Percentiles rank a stretch among this genome's conserved stretches.
Conservation (phyloP, 345 rosid species). For the Rhodomyrtus tomentosa region DNA sequence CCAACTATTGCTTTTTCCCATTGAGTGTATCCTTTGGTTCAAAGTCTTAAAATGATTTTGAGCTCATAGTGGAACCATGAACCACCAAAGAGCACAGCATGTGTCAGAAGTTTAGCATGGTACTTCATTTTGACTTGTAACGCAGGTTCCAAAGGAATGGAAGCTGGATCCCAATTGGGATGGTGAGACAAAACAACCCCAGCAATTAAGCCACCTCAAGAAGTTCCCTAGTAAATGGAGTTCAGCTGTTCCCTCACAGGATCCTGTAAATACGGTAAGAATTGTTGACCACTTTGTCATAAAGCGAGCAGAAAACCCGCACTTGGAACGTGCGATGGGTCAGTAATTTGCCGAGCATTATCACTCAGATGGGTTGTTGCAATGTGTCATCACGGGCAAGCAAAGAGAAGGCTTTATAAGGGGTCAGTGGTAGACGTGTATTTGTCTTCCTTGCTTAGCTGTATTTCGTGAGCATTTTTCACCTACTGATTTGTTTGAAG, state of each 20-base stretch:
- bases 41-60: neutral
- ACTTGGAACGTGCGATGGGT: conserved; percentile 13
- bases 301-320: conserved; percentile 22
- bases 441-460: neutral
- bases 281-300: conserved; percentile 65
- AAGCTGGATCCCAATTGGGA: conserved; percentile 80
- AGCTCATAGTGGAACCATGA: neutral
- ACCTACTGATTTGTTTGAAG: neutral
- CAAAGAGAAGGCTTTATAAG: neutral
- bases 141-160: conserved; percentile 91
- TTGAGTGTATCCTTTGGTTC: neutral
- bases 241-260: conserved; percentile 42
- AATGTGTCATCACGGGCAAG: neutral
- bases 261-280: conserved; percentile 63
- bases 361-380: neutral
- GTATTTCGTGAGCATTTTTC: neutral
- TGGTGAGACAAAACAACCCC: conserved; percentile 40
- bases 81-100: neutral
- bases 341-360: conserved; percentile 21
- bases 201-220: conserved; percentile 47
- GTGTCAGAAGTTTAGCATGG: neutral
- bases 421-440: neutral
- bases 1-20: neutral
- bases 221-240: conserved; percentile 79
- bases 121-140: neutral